Base-by-base conservation (phyloP, 805 yeast genomes). In the Candida awuae region DNA sequence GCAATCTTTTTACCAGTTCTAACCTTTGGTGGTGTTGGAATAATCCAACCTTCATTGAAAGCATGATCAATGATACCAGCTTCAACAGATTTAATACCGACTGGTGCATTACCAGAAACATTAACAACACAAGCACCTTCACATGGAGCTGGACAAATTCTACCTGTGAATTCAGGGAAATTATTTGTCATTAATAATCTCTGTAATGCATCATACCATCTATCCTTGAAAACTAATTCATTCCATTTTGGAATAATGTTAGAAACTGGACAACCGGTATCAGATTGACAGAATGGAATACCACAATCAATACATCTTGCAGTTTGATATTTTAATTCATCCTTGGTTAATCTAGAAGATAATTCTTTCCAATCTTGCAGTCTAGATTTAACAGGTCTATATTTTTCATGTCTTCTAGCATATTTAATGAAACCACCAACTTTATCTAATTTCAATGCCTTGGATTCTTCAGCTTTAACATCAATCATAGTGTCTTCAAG, bases 281-380 rank as follows among this genome's bases (percentile, higher is more conserved):
- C 97, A 34, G 95, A 82, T 56, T 90, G 94, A 71, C 98, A 90
- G 77, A 90, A 90, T 43, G 98, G 98, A 53, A 92, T 94, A 70
- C 98, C 98, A 71, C 98, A 90, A 66, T 90, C 97, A 95, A 92
- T 90, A 73, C 98, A 90, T 64, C 98, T 78, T 13, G 97, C 96
- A 42, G 97, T 84, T 68, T 90, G 97, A 59, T 73, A 75, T 59
- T 79, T 75, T 55, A 90, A 80, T 50, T 92, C 97, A 37, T 83
- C 87, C 63, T 84, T 83, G 41, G 86, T 69, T 52, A 90, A 70
- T 40, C 95, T 76, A 12, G 76, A 65, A 10, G 94, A 78, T 60
- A 90, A 72, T 65, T 90, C 97, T 48, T 81, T 75, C 97, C 97
- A 92, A 64, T 92, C 97, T 53, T 73, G 72, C 40, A 86, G 70